Percentiles rank a stretch among this genome's conserved stretches.
Conservation (phyloP, 305 asterid genomes). For the Salvia sclarea region DNA sequence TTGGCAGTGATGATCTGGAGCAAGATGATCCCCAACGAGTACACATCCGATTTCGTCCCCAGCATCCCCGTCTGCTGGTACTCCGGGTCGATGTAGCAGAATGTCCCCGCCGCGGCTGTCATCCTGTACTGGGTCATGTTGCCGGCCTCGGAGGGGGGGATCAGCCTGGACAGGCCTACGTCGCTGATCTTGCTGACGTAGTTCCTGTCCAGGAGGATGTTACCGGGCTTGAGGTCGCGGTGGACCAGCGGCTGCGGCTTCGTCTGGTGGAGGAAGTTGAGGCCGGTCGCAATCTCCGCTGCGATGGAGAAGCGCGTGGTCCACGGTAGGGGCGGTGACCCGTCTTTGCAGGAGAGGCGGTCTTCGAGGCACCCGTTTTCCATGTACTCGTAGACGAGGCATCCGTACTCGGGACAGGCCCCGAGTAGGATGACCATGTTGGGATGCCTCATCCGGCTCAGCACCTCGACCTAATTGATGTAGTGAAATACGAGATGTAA, state of each 20-base stretch:
- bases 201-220: constrained; percentile 69
- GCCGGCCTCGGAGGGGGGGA: constrained; percentile 53
- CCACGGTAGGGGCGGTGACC: constrained; percentile 65
- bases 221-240: constrained; percentile 82
- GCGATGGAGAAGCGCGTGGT: constrained; percentile 62
- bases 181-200: constrained; percentile 70
- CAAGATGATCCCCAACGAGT: constrained; percentile 59
- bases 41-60: constrained; percentile 74
- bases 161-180: constrained; percentile 72
- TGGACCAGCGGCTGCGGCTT: constrained; percentile 79
- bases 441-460: constrained; percentile 76
- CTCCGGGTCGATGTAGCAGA: constrained; percentile 88
- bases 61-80: constrained; percentile 77
- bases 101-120: constrained; percentile 90
- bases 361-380: constrained; percentile 74
- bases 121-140: constrained; percentile 51
- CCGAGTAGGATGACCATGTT: constrained; percentile 79
- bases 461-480: constrained; percentile 57
- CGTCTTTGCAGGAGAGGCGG: constrained; percentile 55
- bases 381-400: constrained; percentile 79
- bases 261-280: constrained; percentile 69
- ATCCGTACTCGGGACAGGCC: constrained; percentile 69
- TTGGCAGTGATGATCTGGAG: constrained; percentile 67
- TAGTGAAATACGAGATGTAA: background rate
- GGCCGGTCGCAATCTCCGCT: constrained; percentile 71